These are phyloP conservation scores for Schwanniomyces occidentalis DNA, from an alignment of 805 yeast species.

Conservation along the genomic window DNA sequence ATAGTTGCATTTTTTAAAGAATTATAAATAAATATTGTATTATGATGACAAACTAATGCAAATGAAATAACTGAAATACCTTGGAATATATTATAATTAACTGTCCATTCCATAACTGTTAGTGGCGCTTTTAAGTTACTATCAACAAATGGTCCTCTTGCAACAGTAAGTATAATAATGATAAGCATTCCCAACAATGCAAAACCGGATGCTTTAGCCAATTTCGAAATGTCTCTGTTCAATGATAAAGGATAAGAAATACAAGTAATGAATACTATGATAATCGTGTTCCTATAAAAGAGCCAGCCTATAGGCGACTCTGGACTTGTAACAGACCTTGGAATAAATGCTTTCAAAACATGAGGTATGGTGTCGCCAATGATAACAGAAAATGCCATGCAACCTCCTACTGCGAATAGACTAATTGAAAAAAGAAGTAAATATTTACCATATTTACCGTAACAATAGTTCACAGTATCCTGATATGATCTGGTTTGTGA, in stretches of 20 bases:
- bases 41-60: constrained; percentile 95
- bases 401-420: constrained; percentile 90
- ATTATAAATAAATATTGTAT: constrained; percentile 85
- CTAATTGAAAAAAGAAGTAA: constrained; percentile 76
- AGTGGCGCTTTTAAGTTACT: constrained; percentile 49
- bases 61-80: constrained; percentile 93
- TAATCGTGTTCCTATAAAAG: constrained; percentile 68
- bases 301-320: constrained; percentile 47
- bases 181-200: constrained; percentile 84
- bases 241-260: constrained; percentile 84
- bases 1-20: constrained; percentile 77
- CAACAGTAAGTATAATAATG: constrained; percentile 70
- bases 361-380: constrained; percentile 96
- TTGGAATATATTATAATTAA: constrained; percentile 72
- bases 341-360: constrained; percentile 69
- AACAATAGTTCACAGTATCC: constrained; percentile 77
- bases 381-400: constrained; percentile 90
- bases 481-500: constrained; percentile 80
- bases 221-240: constrained; percentile 74
- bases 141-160: constrained; percentile 68
- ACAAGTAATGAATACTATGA: constrained; percentile 64
- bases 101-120: constrained; percentile 44
- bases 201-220: constrained; percentile 84
- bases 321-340: constrained; percentile 34
- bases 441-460: constrained; percentile 70